Evolutionary conservation across 441 rosid species (phyloP).

Genomic region (Adansonia grandidieri): DNA sequence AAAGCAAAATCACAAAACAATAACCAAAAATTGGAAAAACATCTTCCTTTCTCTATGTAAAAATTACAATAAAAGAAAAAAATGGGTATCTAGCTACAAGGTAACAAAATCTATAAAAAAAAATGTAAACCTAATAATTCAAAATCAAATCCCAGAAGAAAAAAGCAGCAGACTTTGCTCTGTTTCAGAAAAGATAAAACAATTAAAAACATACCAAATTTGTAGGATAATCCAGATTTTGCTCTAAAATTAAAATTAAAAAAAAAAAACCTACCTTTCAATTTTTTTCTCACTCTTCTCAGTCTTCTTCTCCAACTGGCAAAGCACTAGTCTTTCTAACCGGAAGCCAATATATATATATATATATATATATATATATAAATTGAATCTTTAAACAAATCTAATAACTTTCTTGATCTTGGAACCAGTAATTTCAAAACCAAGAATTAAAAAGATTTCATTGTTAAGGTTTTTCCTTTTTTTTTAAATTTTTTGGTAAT

Average conservation of each 20-base stretch:
- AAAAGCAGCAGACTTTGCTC: not conserved
- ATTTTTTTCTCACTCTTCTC: not conserved
- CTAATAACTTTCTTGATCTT: not conserved
- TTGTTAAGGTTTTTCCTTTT: not conserved
- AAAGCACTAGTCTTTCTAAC: conserved; percentile 15
- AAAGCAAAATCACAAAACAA: conserved; percentile 3
- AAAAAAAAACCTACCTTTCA: conserved; percentile 8
- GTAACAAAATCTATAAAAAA: not conserved
- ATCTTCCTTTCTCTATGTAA: not conserved
- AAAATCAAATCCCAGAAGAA: not conserved
- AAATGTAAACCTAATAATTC: not conserved
- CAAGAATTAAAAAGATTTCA: not conserved
- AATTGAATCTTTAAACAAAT: not conserved
- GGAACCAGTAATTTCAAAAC: not conserved
- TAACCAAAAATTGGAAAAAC: not conserved
- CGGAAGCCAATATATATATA: not conserved
- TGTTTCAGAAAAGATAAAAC: not conserved
- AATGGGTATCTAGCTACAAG: not conserved
- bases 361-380: not conserved
- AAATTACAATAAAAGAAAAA: not conserved
- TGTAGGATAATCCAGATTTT: not conserved
- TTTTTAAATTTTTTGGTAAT: not conserved
- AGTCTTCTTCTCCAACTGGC: not conserved
- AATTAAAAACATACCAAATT: not conserved
- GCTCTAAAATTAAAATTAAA: not conserved